Evolutionary conservation across 768 basidiomycete genomes (phyloP).

Genomic region (Kwoniella mangroviensis): DNA sequence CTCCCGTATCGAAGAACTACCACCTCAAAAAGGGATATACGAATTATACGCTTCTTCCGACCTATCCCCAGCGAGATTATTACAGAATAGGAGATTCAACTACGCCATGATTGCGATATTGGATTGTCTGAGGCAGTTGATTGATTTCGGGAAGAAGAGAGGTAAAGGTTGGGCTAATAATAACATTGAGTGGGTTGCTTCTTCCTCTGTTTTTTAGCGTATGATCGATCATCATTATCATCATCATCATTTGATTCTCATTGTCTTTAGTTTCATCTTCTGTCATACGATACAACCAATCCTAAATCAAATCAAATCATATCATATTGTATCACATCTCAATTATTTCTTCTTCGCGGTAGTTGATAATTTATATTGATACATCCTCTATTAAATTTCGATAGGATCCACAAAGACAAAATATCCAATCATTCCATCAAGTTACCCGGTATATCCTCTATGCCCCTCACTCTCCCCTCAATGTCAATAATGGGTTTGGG

Average conservation of each 20-base stretch:
- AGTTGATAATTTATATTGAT: too few species aligned
- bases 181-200: constrained; percentile 74
- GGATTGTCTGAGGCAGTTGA: constrained; percentile 88
- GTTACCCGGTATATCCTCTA: constrained; percentile 73
- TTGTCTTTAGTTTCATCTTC: not conserved
- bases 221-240: too few species aligned
- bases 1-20: constrained; percentile 75
- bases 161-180: constrained; percentile 73
- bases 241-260: not conserved
- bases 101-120: constrained; percentile 94
- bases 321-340: not conserved
- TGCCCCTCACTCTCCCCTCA: constrained; percentile 34
- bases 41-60: constrained; percentile 96
- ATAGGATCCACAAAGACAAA: constrained; percentile 86
- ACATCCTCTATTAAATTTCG: too few species aligned
- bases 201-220: too few species aligned
- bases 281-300: too few species aligned
- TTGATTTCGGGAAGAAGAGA: constrained; percentile 79
- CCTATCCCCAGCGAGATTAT: constrained; percentile 78
- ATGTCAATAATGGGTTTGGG: constrained; percentile 50
- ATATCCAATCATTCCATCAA: constrained; percentile 95
- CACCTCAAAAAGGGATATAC: constrained; percentile 66
- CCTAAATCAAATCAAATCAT: too few species aligned
- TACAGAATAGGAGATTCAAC: constrained; percentile 96
- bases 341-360: too few species aligned